Evolutionary conservation across 345 rosid genomes (phyloP).

Genomic region (Populus alba): DNA sequence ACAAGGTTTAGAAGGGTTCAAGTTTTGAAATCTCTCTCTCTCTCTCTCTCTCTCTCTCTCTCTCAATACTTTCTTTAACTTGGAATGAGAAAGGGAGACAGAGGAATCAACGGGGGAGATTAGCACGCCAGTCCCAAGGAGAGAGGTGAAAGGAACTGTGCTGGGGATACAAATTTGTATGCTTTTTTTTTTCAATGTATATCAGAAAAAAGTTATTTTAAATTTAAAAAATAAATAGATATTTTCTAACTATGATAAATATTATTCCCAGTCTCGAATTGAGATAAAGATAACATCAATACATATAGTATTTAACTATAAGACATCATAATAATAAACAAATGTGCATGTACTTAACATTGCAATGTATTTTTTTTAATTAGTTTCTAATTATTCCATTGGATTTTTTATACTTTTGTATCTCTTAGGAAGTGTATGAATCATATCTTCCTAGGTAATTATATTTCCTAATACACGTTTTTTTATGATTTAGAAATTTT

Average conservation of each 20-base stretch:
- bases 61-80: background rate
- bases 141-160: background rate
- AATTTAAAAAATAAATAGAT: background rate
- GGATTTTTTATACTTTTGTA: background rate
- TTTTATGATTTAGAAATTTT: background rate
- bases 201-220: background rate
- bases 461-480: too few relatives aligned
- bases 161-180: background rate
- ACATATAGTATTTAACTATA: background rate
- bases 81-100: background rate
- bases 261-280: background rate
- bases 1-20: background rate
- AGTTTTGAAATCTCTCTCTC: background rate
- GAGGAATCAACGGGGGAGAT: slow-evolving; percentile 36
- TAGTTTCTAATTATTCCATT: background rate
- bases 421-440: background rate
- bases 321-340: background rate
- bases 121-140: slow-evolving; percentile 6
- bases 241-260: background rate
- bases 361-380: too few relatives aligned
- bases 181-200: too few relatives aligned
- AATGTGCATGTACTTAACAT: background rate
- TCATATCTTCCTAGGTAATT: background rate
- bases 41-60: background rate
- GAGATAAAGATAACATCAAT: background rate